phyloP scores from a whole-genome alignment of 164 flowering plant genomes.

The Dillenia suffruticosa region DNA sequence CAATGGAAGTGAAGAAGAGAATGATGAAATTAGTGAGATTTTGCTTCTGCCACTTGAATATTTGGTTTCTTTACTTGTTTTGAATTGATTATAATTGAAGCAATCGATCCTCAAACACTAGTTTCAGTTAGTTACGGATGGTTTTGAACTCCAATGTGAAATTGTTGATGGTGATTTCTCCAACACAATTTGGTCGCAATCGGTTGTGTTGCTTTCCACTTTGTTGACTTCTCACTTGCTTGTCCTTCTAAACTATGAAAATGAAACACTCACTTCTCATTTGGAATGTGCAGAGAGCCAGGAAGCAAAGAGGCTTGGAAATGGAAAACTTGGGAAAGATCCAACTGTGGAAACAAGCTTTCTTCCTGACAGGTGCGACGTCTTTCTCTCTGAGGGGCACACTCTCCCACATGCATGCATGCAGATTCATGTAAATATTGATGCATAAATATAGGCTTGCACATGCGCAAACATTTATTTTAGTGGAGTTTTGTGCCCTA shows the following conservation, averaged over 20 bases:
- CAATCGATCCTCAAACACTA: too few species aligned
- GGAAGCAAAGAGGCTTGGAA: slow-evolving; percentile 31
- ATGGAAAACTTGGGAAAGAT: slow-evolving; percentile 82
- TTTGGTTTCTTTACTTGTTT: background rate
- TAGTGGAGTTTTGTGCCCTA: slow-evolving; percentile 12
- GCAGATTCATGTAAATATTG: too few species aligned
- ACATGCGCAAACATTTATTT: too few species aligned
- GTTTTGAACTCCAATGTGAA: too few species aligned
- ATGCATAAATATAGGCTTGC: too few species aligned
- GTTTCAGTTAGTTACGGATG: too few species aligned
- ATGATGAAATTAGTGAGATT: slow-evolving; percentile 42
- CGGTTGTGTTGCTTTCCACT: too few species aligned
- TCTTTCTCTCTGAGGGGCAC: slow-evolving; percentile 12
- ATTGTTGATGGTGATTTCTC: too few species aligned
- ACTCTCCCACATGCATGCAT: background rate
- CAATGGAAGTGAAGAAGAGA: slow-evolving; percentile 74
- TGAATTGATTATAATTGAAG: background rate
- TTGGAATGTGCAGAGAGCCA: slow-evolving; percentile 31
- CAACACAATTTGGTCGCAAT: too few species aligned
- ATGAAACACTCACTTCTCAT: background rate
- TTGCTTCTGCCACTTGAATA: background rate
- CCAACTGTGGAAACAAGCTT: slow-evolving; percentile 97
- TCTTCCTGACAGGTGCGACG: slow-evolving; percentile 85
- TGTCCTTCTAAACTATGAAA: too few species aligned
- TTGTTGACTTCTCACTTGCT: background rate